Evolutionary conservation across 305 asterid species (phyloP).

Genomic region (Fraxinus xanthoxyloides): DNA sequence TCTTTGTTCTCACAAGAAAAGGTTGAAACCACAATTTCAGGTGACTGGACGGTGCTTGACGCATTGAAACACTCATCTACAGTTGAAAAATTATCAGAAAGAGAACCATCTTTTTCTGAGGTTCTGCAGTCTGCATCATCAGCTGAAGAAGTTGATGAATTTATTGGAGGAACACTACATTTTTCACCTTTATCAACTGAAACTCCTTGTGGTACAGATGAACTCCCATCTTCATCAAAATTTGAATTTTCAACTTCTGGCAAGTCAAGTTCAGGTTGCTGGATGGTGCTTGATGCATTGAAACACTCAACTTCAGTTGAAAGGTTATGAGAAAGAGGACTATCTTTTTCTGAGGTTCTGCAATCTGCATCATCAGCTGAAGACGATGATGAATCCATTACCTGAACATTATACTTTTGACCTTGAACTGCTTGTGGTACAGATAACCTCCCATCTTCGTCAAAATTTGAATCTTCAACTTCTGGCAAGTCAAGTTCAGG

Average conservation of each 20-base stretch:
- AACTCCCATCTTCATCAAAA: constrained; percentile 16
- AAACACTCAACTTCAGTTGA: constrained; percentile 26
- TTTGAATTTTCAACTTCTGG: constrained; percentile 14
- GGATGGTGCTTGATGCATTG: constrained; percentile 19
- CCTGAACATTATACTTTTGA: constrained; percentile 10
- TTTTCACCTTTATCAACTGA: constrained; percentile 20
- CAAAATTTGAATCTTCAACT: constrained; percentile 24
- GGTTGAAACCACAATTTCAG: constrained; percentile 26
- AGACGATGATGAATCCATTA: constrained; percentile 29
- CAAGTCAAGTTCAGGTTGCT: constrained; percentile 25
- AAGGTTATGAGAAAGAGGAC: constrained; percentile 19
- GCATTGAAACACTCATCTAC: constrained; percentile 25
- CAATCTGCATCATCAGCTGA: constrained; percentile 24
- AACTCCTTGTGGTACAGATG: constrained; percentile 15
- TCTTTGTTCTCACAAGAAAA: constrained; percentile 24
- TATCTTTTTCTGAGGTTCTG: constrained; percentile 15
- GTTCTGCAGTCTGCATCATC: constrained; percentile 21
- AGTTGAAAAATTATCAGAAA: constrained; percentile 20
- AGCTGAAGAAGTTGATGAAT: constrained; percentile 28
- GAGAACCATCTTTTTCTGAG: constrained; percentile 17
- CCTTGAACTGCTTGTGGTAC: constrained; percentile 18
- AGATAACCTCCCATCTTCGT: constrained; percentile 24
- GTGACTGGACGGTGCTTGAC: constrained; percentile 23
- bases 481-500: constrained; percentile 11
- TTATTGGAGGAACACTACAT: constrained; percentile 14